These are phyloP conservation scores for Priceomyces fermenticarens DNA, from an alignment of 805 yeast genomes.

Conservation along the genomic window DNA sequence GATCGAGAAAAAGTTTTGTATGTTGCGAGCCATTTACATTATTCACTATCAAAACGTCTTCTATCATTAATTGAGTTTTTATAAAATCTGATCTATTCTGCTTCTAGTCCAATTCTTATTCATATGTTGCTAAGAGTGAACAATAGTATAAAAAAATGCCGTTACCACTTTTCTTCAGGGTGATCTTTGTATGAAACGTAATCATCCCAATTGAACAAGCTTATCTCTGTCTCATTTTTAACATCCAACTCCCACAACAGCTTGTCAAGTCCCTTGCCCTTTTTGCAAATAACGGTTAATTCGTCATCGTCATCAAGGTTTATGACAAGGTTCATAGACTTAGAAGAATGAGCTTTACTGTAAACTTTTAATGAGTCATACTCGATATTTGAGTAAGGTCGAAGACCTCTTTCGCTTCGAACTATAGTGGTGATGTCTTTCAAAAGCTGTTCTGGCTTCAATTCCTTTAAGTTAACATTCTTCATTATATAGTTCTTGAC, in stretches of 20 bases:
- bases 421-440: conserved; percentile 46
- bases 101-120: too few species aligned
- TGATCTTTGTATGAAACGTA: conserved; percentile 69
- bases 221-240: conserved; percentile 89
- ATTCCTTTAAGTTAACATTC: conserved; percentile 64
- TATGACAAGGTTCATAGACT: conserved; percentile 87
- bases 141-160: not conserved
- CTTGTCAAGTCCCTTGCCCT: conserved; percentile 12
- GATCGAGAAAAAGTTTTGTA: not conserved
- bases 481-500: conserved; percentile 72
- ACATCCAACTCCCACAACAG: conserved; percentile 37
- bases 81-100: too few species aligned
- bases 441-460: conserved; percentile 64
- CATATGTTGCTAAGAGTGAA: not conserved
- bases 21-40: too few species aligned
- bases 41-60: too few species aligned
- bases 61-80: too few species aligned
- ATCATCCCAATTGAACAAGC: conserved; percentile 67
- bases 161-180: conserved; percentile 88
- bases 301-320: conserved; percentile 79
- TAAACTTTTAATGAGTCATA: conserved; percentile 81
- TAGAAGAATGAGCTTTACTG: conserved; percentile 92
- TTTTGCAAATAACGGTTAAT: conserved; percentile 48
- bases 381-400: conserved; percentile 78
- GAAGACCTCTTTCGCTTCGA: conserved; percentile 58